Evolutionary conservation across 1,284 basidiomycete species (phyloP), one percentile per base, ranked within the genome.

Genomic region (Singerocomus inundabilis): DNA sequence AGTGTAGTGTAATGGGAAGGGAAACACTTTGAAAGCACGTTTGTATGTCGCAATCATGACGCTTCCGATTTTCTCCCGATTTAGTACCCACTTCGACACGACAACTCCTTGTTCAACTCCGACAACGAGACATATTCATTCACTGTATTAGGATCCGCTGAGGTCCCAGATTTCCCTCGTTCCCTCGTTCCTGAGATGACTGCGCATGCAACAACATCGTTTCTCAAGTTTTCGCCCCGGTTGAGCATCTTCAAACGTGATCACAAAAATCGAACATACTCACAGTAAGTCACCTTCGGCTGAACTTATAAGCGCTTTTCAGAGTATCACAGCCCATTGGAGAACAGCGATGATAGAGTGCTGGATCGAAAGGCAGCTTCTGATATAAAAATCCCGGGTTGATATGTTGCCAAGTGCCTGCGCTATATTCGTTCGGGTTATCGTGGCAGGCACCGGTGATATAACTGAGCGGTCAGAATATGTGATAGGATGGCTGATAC

Each of bases 11-110:
- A 45, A 8, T 8, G 24, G 16, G 26, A 34, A 26, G 25, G 29
- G 8, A 33, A 16, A 2, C 11, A 35, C 21, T 7, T 29, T 18
- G 5, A 26, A 8, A 29, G 6, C 43, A 48, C 36, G 26, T 29
- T 6, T 3, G 6, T 7, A 53, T 54, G 37, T 50, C 52, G 46
- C 46, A 49, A 55, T 55, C 53, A 34, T 40, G 25, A 37, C 52
- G 36, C 29, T 26, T 16, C 15, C 25, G 25, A 38, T 5, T n/a
- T 24, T 24, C 13, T 21, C 18, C 9, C 7, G 5, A n/a, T 8
- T 18, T 24, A 8, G 32, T 33, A 1, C 16, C 38, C 25, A 8
- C 18, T 1, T 12, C 15, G n/a, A 44, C 18, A 21, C 11, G 29
- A 30, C 8, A 41, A 29, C 16, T 29, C 12, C 12, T 25, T 13